These are phyloP conservation scores for Phlyctochytrium planicorne DNA, from an alignment of 192 early-diverging fungal genomes.

Conservation along the genomic window DNA sequence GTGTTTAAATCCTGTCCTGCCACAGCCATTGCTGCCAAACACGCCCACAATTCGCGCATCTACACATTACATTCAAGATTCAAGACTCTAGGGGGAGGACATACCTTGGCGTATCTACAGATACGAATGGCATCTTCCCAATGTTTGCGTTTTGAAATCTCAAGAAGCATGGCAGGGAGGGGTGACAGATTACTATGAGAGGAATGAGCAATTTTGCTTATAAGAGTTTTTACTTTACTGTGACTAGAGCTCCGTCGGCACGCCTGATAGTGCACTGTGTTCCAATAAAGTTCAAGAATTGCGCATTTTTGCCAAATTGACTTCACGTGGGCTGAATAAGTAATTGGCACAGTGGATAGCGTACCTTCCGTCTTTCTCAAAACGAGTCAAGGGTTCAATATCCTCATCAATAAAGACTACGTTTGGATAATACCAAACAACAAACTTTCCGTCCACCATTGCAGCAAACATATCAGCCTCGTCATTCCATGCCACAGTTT, in stretches of 20 bases:
- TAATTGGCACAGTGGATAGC: neutral
- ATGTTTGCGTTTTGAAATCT: constrained; percentile 52
- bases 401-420: constrained; percentile 64
- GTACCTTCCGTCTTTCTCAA: constrained; percentile 53
- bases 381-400: constrained; percentile 46
- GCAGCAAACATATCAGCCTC: constrained; percentile 50
- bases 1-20: constrained; percentile 59
- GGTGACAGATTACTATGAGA: constrained; percentile 51
- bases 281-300: constrained; percentile 47
- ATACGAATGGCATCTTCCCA: constrained; percentile 62
- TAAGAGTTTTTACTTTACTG: constrained; percentile 30
- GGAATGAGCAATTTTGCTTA: constrained; percentile 8
- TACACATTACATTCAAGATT: constrained; percentile 16
- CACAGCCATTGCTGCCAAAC: constrained; percentile 57
- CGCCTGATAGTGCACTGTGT: constrained; percentile 54
- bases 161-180: constrained; percentile 53
- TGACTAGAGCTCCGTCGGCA: constrained; percentile 53
- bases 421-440: constrained; percentile 62
- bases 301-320: constrained; percentile 53
- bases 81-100: neutral
- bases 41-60: constrained; percentile 59
- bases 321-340: too few relatives aligned
- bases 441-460: constrained; percentile 54
- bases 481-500: constrained; percentile 57
- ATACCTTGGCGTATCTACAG: constrained; percentile 53